Evolutionary conservation across 345 rosid genomes (phyloP).

Genomic region (Citrus sinensis): DVS_A1.0 CM039164.1:25688001-25688500

Average conservation of each 20-base stretch:
- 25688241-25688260: background rate
- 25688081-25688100: slow-evolving; percentile 37
- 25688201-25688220: background rate
- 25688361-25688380: slow-evolving; percentile 69
- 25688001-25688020: slow-evolving; percentile 83
- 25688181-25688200: background rate
- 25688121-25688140: background rate
- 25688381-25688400: slow-evolving; percentile 73
- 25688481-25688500: slow-evolving; percentile 67
- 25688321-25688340: slow-evolving; percentile 2
- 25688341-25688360: slow-evolving; percentile 49
- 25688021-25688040: slow-evolving; percentile 80
- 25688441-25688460: slow-evolving; percentile 71
- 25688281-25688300: background rate
- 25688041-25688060: slow-evolving; percentile 77
- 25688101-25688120: background rate
- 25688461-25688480: slow-evolving; percentile 59
- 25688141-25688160: background rate
- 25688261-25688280: background rate
- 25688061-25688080: slow-evolving; percentile 87
- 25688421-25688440: slow-evolving; percentile 85
- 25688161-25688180: background rate
- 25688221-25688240: background rate
- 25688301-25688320: background rate
- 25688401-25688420: slow-evolving; percentile 76